phyloP scores from a whole-genome alignment of 352 stramenopile genomes.

The Discostella stelligera region DNA sequence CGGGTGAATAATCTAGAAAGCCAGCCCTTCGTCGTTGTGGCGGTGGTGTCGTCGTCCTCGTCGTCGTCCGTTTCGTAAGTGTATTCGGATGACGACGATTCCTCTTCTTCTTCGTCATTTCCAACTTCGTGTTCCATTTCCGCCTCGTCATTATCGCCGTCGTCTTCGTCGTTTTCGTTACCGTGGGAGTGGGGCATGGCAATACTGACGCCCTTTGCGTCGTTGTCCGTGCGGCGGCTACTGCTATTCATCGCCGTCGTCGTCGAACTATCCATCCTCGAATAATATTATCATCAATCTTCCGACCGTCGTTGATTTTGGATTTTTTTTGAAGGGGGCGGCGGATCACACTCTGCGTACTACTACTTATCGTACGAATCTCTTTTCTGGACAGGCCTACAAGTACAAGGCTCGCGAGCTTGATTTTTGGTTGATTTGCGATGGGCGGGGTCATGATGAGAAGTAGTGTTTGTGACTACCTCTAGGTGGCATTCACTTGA shows the following conservation, averaged over 20 bases:
- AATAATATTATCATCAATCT: too few relatives aligned
- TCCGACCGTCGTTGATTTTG: too few relatives aligned
- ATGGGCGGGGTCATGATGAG: too few relatives aligned
- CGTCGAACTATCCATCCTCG: neutral
- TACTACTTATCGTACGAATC: too few relatives aligned
- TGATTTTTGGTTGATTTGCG: too few relatives aligned
- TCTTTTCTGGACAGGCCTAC: too few relatives aligned
- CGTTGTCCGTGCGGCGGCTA: neutral
- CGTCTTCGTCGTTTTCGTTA: neutral
- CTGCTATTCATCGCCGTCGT: neutral
- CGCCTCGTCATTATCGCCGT: neutral
- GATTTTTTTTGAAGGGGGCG: too few relatives aligned
- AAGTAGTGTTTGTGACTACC: too few relatives aligned
- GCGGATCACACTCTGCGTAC: too few relatives aligned
- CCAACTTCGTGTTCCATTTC: too few relatives aligned
- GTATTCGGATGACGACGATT: conserved; percentile 12
- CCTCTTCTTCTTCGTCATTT: neutral
- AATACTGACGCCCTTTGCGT: neutral
- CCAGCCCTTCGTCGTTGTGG: conserved; percentile 3
- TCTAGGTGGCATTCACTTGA: too few relatives aligned
- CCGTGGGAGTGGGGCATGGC: neutral
- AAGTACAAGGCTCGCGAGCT: too few relatives aligned
- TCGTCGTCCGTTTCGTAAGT: conserved; percentile 38
- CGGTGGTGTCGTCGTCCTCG: conserved; percentile 15
- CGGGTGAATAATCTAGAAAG: neutral